Evolutionary conservation across 2,329 filamentous ascomycete genomes (phyloP).

Genomic region (Cladosporium velox): DNA sequence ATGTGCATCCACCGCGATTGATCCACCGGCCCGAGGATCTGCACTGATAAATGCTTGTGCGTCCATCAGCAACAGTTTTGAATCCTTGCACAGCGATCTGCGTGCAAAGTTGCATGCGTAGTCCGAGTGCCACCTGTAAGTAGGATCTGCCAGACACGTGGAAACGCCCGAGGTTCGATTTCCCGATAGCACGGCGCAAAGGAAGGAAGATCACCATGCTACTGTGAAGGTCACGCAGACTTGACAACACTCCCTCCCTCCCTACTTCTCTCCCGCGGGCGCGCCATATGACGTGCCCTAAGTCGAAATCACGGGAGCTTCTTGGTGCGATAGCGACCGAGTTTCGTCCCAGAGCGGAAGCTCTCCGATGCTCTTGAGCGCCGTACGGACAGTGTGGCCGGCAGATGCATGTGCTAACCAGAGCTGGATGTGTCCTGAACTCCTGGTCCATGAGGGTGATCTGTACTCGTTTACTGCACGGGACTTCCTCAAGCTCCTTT

Average conservation of each 20-base stretch:
- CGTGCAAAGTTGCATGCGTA: constrained; percentile 11
- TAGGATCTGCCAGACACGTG: constrained; percentile 12
- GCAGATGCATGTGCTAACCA: not conserved
- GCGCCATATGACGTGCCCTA: not conserved
- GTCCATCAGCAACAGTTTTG: not conserved
- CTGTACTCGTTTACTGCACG: not conserved
- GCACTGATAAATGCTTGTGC: not conserved
- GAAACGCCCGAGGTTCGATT: not conserved
- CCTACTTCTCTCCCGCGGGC: not conserved
- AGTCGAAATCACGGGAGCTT: not conserved
- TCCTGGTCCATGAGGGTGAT: not conserved
- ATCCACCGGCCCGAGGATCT: constrained; percentile 2
- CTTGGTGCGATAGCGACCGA: not conserved
- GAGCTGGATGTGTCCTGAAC: not conserved
- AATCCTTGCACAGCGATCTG: constrained; percentile 3
- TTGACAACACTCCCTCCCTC: not conserved
- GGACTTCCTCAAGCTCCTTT: not conserved
- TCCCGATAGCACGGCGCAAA: not conserved
- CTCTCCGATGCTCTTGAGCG: not conserved
- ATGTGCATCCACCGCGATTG: not conserved
- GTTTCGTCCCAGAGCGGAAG: not conserved
- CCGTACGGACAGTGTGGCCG: not conserved
- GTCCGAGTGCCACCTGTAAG: constrained; percentile 10
- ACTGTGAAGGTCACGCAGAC: not conserved
- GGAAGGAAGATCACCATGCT: not conserved